Base-by-base conservation (phyloP, 225 moss, liverwort and hornwort genomes). In the Asterella californica region DNA sequence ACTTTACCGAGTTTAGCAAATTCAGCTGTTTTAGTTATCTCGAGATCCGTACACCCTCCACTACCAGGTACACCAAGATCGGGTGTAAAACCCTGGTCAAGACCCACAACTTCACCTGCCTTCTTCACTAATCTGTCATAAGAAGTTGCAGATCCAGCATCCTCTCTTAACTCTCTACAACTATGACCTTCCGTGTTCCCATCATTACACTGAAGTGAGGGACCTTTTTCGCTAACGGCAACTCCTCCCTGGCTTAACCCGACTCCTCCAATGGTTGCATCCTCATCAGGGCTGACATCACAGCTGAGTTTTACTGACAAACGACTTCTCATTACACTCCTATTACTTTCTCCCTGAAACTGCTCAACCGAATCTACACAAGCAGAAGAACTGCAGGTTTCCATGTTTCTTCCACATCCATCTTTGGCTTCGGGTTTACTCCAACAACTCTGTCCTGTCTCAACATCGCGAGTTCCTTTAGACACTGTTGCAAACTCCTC, bases 61-160 rank as follows among this genome's bases (percentile, higher is more conserved):
- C 42, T 53, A 49, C 54, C 71, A 22, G 72, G 53, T 18, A 65
- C n/a, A 37, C 69, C 72, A 76, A 42, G 38, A 48, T n/a, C 55
- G 9, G 62, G 37, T 4, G 33, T 42, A 22, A 55, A 8, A 53
- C 55, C 79, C 45, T 62, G 38, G 30, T 29, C 18, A 15, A 50
- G 48, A 60, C 57, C 60, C 49, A 61, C 53, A 30, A 37, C 70
- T 29, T 76, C 76, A 17, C 47, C 52, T 59, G 76, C 76, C 53
- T 36, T 67, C 45, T 65, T 72, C 15, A 54, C 59, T 53, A 61
- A 47, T 60, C 52, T 55, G 10, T 82, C 82, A 55, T 24, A 62
- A 22, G 71, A 79, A 19, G 76, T 82, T 76, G 63, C 76, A 79
- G 60, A 71, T 49, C 79, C 85, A 42, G 19, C 42, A 70, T 79